A percentile compares a stretch with the other conserved stretches of the same genome.
These are phyloP conservation scores for Chalciporus chontae DNA, from an alignment of 768 basidiomycete genomes.

Conservation along the genomic window DNA sequence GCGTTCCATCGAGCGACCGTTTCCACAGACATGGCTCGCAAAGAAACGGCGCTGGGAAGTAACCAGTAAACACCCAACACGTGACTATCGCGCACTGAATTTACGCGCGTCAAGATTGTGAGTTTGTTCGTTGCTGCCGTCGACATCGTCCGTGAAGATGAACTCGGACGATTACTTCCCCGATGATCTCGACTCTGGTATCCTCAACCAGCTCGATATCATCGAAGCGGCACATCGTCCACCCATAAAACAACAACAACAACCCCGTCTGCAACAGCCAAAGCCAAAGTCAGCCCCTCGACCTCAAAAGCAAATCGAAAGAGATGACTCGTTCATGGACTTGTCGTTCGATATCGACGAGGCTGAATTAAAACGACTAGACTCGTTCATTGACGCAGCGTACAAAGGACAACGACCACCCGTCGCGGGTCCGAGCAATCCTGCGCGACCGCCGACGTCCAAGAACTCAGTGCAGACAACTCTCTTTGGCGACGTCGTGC, in stretches of 20 bases:
- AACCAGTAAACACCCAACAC: no score
- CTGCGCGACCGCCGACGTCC: constrained; percentile 20
- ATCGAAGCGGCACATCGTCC: constrained; percentile 59
- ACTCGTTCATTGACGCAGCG: constrained; percentile 48
- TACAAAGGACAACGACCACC: constrained; percentile 40
- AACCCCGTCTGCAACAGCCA: constrained; percentile 4
- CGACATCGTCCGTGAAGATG: constrained; percentile 38
- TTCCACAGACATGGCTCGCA: constrained; percentile 53
- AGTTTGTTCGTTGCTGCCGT: not conserved
- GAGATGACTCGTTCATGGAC: constrained; percentile 49
- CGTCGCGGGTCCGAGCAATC: constrained; percentile 36
- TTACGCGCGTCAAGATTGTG: not conserved
- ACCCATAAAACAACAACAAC: constrained; percentile 11
- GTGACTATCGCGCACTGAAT: constrained; percentile 10
- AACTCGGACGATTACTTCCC: constrained; percentile 77
- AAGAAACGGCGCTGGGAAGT: no score
- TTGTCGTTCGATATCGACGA: constrained; percentile 57
- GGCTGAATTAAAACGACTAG: constrained; percentile 49
- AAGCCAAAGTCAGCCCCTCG: constrained; percentile 13
- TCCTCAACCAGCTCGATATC: constrained; percentile 59
- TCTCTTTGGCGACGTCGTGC: constrained; percentile 58
- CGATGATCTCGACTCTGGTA: constrained; percentile 59
- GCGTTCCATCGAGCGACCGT: constrained; percentile 72
- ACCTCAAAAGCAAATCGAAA: constrained; percentile 17
- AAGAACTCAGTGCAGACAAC: constrained; percentile 57